Evolutionary conservation across 305 asterid genomes (phyloP).

Genomic region (Solanum hybrid): DNA sequence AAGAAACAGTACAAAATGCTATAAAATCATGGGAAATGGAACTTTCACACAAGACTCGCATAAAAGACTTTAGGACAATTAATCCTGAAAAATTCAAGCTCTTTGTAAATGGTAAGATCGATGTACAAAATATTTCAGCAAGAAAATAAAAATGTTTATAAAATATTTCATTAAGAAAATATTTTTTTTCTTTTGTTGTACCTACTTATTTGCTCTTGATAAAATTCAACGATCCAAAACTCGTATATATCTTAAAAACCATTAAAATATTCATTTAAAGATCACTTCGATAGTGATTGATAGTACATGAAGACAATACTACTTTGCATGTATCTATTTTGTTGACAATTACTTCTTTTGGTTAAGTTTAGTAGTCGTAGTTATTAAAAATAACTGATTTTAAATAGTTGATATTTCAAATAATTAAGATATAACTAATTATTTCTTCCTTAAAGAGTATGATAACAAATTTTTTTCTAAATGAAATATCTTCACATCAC

Average conservation of each 20-base stretch:
- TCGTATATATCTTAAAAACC: background rate
- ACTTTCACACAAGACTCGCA: conserved; percentile 67
- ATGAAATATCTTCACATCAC: too few species aligned
- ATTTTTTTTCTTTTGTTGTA: background rate
- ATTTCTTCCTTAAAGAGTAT: background rate
- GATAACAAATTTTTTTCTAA: too few species aligned
- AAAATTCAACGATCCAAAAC: background rate
- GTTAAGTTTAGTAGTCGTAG: background rate
- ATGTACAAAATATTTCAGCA: background rate
- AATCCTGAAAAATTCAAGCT: conserved; percentile 70
- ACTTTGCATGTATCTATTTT: background rate
- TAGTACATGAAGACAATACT: background rate
- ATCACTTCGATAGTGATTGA: background rate
- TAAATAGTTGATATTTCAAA: background rate
- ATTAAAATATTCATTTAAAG: background rate
- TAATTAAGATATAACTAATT: background rate
- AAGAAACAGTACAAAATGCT: conserved; percentile 83
- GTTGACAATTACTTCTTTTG: background rate
- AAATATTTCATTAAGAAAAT: too few species aligned
- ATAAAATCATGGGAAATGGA: conserved; percentile 96
- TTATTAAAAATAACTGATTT: background rate
- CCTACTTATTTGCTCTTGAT: background rate
- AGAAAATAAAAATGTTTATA: too few species aligned
- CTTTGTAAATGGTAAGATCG: conserved; percentile 59
- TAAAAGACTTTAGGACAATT: conserved; percentile 62